Evolutionary conservation across 805 yeast species (phyloP).

Genomic region (Citeromyces nyonsensis): DNA sequence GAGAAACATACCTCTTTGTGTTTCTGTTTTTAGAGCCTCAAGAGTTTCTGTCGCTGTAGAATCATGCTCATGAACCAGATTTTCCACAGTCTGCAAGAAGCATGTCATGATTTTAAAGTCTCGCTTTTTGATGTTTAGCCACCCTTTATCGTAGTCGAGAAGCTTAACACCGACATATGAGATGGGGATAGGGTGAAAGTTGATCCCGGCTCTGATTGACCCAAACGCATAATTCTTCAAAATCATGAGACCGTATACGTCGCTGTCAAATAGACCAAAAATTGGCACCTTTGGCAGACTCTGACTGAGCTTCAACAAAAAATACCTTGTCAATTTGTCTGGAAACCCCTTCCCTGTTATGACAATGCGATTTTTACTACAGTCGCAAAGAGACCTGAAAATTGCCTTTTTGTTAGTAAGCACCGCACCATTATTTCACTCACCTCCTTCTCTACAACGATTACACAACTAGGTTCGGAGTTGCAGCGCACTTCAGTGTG

Average conservation of each 20-base stretch:
- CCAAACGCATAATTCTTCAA: constrained; percentile 19
- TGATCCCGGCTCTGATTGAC: constrained; percentile 1
- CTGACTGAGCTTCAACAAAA: constrained; percentile 15
- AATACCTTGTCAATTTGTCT: constrained; percentile 32
- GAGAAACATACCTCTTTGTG: neutral
- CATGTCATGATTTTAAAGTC: constrained; percentile 1
- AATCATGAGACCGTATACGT: constrained; percentile 47
- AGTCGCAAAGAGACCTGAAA: constrained; percentile 16
- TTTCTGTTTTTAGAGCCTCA: neutral
- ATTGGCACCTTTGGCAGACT: constrained; percentile 19
- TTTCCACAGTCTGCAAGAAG: neutral
- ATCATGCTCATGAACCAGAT: neutral
- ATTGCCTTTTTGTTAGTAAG: constrained; percentile 15
- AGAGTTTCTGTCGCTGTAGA: neutral
- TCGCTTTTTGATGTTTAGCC: neutral
- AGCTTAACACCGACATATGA: neutral
- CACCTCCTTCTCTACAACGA: constrained; percentile 37
- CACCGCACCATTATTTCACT: neutral
- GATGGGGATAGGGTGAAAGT: neutral
- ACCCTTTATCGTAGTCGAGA: neutral
- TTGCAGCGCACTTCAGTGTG: constrained; percentile 8
- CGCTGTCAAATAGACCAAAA: constrained; percentile 42
- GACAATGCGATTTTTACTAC: constrained; percentile 12
- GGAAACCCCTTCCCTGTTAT: constrained; percentile 62
- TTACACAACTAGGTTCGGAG: constrained; percentile 10